phyloP scores from a whole-genome alignment of 139 green algal genomes.

The Pseudopediastrum boryanum region DNA sequence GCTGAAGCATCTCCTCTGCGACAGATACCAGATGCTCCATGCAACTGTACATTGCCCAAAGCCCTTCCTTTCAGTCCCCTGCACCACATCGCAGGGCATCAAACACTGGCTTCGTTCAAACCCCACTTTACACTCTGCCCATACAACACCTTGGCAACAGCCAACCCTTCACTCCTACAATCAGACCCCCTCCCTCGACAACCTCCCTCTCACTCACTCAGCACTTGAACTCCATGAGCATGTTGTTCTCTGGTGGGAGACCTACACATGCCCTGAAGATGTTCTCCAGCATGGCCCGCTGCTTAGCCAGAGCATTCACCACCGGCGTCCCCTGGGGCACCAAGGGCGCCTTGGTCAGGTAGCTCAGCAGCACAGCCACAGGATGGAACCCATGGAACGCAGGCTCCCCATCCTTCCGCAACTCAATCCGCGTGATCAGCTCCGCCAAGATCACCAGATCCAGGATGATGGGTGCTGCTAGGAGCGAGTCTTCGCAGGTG shows the following conservation, averaged over 20 bases:
- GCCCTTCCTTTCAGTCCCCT: no score
- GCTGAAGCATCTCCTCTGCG: no score
- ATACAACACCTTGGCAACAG: no score
- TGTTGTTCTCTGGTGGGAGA: conserved; percentile 96
- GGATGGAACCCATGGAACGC: conserved; percentile 90
- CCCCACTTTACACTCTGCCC: no score
- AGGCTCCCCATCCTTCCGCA: conserved; percentile 79
- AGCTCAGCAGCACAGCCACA: conserved; percentile 84
- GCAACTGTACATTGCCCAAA: no score
- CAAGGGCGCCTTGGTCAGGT: conserved; percentile 92
- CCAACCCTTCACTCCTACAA: no score
- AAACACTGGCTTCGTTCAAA: no score
- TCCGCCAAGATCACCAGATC: conserved; percentile 98
- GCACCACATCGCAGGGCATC: no score
- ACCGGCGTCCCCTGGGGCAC: conserved; percentile 89
- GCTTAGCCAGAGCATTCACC: conserved; percentile 96
- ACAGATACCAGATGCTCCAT: no score
- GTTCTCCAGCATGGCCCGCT: conserved; percentile 99
- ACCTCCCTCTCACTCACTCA: no score
- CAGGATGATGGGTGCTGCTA: conserved; percentile 98
- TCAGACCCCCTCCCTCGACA: no score
- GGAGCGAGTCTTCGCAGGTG: conserved; percentile 98
- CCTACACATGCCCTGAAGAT: conserved; percentile 95
- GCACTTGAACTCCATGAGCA: conserved; percentile 65
- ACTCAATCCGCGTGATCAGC: conserved; percentile 90